Base-by-base conservation (phyloP, 148 eudicot species). In the Vaccinium darrowii region DNA sequence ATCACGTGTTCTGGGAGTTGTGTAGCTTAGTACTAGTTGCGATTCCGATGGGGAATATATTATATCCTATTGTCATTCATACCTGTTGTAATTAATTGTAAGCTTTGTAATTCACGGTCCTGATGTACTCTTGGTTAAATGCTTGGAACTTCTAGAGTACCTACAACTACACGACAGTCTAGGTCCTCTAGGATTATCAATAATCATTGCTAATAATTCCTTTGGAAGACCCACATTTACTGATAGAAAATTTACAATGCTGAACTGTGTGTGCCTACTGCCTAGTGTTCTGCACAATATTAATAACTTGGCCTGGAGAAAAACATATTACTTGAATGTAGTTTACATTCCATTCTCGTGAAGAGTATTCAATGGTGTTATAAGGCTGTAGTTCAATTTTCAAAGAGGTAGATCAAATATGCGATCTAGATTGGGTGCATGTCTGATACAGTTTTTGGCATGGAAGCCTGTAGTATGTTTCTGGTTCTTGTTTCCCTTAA, bases 381-480 rank as follows among this genome's bases (percentile, higher is more conserved):
- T 13, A 23, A 25, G 47, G 76, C 47, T 72, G 49, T 63, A 63
- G 4, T 80, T 80, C 53, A 49, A 65, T 30, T 36, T 81, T 65
- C 43, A 81, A 60, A 51, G 75, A 23, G 77, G 77, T 82, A 16
- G 72, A 43, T 30, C 51, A 0, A 71, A 71, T 43, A 52, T 69
- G 78, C 10, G 8, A 73, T 49, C 63, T 53, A 82, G 84, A 54
- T 82, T 71, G 63, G 84, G 15, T 63, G 56, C 75, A 63, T 27
- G 25, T 72, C 52, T 50, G n/a, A 63, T n/a, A 43, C n/a, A 63
- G 14, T n/a, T 81, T 81, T 5, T 47, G 49, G 30, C 30, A 4
- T 18, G 33, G 65, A 73, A 83, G 79, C 53, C 53, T 19, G 16
- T 73, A 47, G 43, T 71, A 52, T 53, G 7, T 33, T 56, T 23